Percentiles rank a stretch among this genome's conserved stretches.
These are phyloP conservation scores for Cercospora brassicicola DNA, from an alignment of 2,329 filamentous ascomycete genomes.

Conservation along the genomic window DNA sequence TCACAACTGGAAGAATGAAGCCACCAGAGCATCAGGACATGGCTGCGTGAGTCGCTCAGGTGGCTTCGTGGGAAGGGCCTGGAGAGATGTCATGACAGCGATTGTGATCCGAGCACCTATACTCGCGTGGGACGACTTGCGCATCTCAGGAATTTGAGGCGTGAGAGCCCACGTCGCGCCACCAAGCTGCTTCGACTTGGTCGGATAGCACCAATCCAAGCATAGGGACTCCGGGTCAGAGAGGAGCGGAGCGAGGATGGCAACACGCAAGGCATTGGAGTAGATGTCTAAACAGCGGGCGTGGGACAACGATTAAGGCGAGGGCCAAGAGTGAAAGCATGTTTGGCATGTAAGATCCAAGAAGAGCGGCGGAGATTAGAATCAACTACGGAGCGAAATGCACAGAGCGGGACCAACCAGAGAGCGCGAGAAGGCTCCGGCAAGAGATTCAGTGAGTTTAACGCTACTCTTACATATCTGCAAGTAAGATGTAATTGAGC, in stretches of 20 bases:
- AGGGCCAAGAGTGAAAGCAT: too few species aligned
- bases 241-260: neutral
- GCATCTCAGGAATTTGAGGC: neutral
- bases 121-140: neutral
- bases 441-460: neutral
- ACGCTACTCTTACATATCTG: neutral
- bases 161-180: neutral
- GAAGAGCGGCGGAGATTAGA: too few species aligned
- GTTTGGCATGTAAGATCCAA: too few species aligned
- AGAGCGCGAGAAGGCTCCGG: neutral
- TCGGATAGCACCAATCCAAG: neutral
- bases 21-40: neutral
- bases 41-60: neutral
- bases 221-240: neutral
- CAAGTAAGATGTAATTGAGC: neutral
- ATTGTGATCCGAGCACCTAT: neutral
- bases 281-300: neutral
- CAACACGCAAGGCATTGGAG: neutral
- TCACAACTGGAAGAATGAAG: neutral
- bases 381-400: neutral
- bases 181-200: neutral
- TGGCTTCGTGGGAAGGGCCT: neutral
- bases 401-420: neutral
- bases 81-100: neutral
- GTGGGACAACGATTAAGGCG: neutral